Evolutionary conservation across 2,329 filamentous ascomycete species (phyloP).

Genomic region (Aspergillus pseudoterreus): DNA sequence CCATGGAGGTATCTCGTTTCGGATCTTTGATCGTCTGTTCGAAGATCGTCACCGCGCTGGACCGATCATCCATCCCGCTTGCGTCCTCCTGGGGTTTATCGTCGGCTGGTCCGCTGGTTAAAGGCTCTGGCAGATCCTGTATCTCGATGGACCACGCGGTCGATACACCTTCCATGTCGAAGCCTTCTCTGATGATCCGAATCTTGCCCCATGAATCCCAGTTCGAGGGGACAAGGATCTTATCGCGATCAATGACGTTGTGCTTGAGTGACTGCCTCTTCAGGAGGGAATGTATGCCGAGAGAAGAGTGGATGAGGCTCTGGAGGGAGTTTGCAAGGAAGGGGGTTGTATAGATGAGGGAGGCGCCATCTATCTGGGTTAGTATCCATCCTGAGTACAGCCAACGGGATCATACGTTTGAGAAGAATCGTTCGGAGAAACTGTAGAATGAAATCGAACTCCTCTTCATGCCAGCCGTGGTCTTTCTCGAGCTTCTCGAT

Average conservation of each 20-base stretch:
- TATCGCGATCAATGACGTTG: constrained; percentile 89
- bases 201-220: constrained; percentile 99
- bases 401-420: constrained; percentile 59
- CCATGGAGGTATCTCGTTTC: constrained; percentile 58
- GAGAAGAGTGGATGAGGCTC: constrained; percentile 75
- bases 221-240: constrained; percentile 89
- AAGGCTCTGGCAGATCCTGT: constrained; percentile 48
- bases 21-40: constrained; percentile 77
- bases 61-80: constrained; percentile 30
- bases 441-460: constrained; percentile 94
- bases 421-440: constrained; percentile 85
- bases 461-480: constrained; percentile 89
- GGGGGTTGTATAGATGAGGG: constrained; percentile 79
- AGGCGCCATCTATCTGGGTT: constrained; percentile 64
- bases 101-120: constrained; percentile 22
- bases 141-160: constrained; percentile 83
- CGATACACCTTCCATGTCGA: constrained; percentile 84
- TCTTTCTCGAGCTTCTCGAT: constrained; percentile 89
- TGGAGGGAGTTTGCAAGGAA: constrained; percentile 73
- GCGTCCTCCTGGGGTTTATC: constrained; percentile 21
- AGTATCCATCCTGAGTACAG: constrained; percentile 6
- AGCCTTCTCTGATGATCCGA: constrained; percentile 81
- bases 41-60: constrained; percentile 67
- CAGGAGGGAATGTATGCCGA: constrained; percentile 80
- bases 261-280: constrained; percentile 77